Evolutionary conservation across 257 asterid species (phyloP).

Genomic region (Solanum virginianum): DNA sequence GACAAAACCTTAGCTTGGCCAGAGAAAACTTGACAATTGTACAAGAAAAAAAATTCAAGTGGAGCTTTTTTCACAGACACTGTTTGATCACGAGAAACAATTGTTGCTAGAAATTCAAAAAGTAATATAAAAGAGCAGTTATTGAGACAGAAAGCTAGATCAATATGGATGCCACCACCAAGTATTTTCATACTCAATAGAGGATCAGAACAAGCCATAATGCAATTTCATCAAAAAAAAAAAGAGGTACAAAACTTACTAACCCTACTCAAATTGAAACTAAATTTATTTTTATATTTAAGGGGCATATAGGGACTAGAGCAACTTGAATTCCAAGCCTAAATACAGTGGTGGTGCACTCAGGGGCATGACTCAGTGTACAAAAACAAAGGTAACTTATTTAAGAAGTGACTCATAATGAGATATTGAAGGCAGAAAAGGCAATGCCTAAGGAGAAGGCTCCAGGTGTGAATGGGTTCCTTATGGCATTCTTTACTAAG

Average conservation of each 20-base stretch:
- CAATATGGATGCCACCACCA: not conserved
- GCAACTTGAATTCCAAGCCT: not conserved
- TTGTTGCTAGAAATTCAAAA: not conserved
- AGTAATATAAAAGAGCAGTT: too few species aligned
- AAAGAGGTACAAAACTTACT: not conserved
- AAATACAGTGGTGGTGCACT: not conserved
- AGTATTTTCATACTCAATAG: not conserved
- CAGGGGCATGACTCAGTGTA: not conserved
- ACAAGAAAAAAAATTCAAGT: not conserved
- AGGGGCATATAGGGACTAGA: not conserved
- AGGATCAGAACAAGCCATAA: not conserved
- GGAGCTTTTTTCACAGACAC: too few species aligned
- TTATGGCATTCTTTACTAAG: too few species aligned
- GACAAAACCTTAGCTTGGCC: not conserved
- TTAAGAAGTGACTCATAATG: not conserved
- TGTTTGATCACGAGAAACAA: not conserved
- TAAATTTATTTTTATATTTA: too few species aligned
- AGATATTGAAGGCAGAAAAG: too few species aligned
- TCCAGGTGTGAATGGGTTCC: too few species aligned
- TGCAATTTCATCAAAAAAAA: too few species aligned
- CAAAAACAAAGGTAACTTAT: not conserved
- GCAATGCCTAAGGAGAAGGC: too few species aligned
- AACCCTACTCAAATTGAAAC: not conserved
- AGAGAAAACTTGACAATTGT: too few species aligned
- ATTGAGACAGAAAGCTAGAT: too few species aligned